A percentile compares a stretch with the other conserved stretches of the same genome.
Conservation (phyloP, 2,329 filamentous ascomycete genomes). For the Pseudogymnoascus sp. region DNA sequence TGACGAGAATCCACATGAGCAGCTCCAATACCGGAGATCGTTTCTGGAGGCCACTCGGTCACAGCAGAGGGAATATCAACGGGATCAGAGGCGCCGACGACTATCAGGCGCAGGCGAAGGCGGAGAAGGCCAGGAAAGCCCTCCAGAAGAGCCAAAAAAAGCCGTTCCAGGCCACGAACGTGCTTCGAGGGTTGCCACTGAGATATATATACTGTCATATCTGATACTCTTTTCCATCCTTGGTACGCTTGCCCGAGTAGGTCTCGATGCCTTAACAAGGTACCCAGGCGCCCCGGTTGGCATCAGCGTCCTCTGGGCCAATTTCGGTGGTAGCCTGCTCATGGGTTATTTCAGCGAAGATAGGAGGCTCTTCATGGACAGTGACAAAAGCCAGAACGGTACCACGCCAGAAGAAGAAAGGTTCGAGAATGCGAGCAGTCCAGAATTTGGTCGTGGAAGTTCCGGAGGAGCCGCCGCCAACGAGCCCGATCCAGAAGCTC, state of each 20-base stretch:
- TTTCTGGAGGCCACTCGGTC: constrained; percentile 12
- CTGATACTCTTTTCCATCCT: constrained; percentile 77
- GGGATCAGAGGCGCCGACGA: not conserved
- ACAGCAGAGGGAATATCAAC: constrained; percentile 7
- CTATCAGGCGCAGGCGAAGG: not conserved
- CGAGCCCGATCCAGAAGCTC: constrained; percentile 12
- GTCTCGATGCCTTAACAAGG: constrained; percentile 67
- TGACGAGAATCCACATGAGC: constrained; percentile 13
- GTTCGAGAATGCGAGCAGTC: constrained; percentile 19
- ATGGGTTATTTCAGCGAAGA: constrained; percentile 85
- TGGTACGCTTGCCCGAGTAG: constrained; percentile 75
- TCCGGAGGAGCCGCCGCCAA: constrained; percentile 10
- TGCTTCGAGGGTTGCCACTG: constrained; percentile 42
- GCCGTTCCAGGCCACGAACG: not conserved
- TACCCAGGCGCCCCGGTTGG: constrained; percentile 70
- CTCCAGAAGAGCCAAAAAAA: not conserved
- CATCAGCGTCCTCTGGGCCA: constrained; percentile 76
- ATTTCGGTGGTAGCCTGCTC: constrained; percentile 69
- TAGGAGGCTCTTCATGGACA: constrained; percentile 56
- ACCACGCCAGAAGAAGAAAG: constrained; percentile 28
- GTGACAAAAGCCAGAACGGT: constrained; percentile 27
- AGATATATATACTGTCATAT: constrained; percentile 68
- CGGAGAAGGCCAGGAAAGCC: not conserved
- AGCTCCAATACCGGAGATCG: constrained; percentile 10
- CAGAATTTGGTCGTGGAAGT: constrained; percentile 5